A percentile compares a stretch with the other conserved stretches of the same genome.
Evolutionary conservation across 2,329 filamentous ascomycete genomes (phyloP).

Genomic region (Amauroascus verrucosus): DNA sequence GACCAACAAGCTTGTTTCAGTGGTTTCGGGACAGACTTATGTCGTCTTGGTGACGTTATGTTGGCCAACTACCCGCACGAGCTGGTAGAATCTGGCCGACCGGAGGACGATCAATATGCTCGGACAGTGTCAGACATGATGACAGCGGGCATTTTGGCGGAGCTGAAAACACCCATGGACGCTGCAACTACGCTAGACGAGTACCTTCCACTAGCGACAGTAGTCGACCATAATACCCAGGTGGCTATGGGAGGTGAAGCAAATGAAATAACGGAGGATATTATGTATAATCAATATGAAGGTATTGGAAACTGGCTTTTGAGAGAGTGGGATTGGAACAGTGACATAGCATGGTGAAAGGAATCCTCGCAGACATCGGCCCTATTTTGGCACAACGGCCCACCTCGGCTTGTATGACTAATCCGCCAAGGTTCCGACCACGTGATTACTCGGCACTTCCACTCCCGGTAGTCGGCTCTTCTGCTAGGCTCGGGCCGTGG

Average conservation of each 20-base stretch:
- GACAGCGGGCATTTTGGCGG: slow-evolving; percentile 19
- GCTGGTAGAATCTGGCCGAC: slow-evolving; percentile 12
- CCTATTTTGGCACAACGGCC: not conserved
- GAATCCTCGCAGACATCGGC: not conserved
- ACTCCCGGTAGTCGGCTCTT: slow-evolving; percentile 8
- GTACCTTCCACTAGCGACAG: slow-evolving; percentile 20
- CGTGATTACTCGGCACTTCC: slow-evolving; percentile 6
- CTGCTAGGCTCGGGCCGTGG: slow-evolving; percentile 3
- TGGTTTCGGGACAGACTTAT: slow-evolving; percentile 21
- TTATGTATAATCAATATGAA: slow-evolving; percentile 22
- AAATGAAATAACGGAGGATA: slow-evolving; percentile 16
- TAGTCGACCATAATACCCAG: slow-evolving; percentile 19
- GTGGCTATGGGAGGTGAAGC: slow-evolving; percentile 12
- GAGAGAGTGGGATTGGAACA: slow-evolving; percentile 22
- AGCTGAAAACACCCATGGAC: slow-evolving; percentile 17
- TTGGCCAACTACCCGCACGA: slow-evolving; percentile 16
- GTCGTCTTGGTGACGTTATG: slow-evolving; percentile 21
- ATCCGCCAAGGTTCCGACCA: slow-evolving; percentile 2
- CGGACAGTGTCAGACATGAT: slow-evolving; percentile 19
- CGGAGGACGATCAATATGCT: slow-evolving; percentile 17
- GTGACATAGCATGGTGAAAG: slow-evolving; percentile 17
- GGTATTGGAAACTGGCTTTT: slow-evolving; percentile 26
- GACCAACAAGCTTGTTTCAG: slow-evolving; percentile 22
- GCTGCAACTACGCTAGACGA: slow-evolving; percentile 16
- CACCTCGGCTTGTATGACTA: slow-evolving; percentile 5